Evolutionary conservation across 2,329 filamentous ascomycete species (phyloP).

Genomic region (Xylaria sp.): DNA sequence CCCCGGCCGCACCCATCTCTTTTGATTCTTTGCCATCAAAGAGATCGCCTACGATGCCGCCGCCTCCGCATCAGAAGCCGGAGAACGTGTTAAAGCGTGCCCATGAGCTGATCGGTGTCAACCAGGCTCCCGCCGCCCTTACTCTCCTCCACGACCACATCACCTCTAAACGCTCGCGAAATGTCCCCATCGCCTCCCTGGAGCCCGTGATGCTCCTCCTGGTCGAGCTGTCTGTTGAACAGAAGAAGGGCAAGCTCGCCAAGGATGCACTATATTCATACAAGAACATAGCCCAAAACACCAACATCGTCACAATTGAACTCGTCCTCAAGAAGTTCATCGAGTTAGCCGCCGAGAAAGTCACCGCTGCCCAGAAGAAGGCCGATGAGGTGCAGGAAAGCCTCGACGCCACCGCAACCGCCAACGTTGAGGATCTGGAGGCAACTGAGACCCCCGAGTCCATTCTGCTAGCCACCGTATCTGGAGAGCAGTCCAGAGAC

Average conservation of each 20-base stretch:
- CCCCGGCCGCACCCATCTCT: conserved; percentile 46
- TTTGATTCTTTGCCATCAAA: conserved; percentile 45
- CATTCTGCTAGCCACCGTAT: conserved; percentile 96
- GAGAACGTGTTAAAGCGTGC: conserved; percentile 99
- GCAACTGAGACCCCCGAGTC: conserved; percentile 98
- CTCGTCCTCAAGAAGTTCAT: conserved; percentile 98
- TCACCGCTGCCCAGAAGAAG: conserved; percentile 94
- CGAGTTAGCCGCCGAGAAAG: conserved; percentile 94
- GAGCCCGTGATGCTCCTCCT: conserved; percentile 99
- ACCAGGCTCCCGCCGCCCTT: conserved; percentile 90
- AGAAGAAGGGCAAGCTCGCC: conserved; percentile 97
- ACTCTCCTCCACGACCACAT: conserved; percentile 98
- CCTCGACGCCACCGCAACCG: conserved; percentile 78
- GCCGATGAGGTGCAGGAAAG: conserved; percentile 93
- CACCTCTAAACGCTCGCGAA: conserved; percentile 96
- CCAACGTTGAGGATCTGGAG: conserved; percentile 93
- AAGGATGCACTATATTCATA: conserved; percentile 99
- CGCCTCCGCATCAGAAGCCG: conserved; percentile 95
- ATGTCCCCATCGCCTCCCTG: conserved; percentile 93
- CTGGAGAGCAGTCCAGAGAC: conserved; percentile 96
- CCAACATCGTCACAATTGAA: conserved; percentile 98
- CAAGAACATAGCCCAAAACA: conserved; percentile 99
- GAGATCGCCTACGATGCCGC: conserved; percentile 72
- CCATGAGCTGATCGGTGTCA: conserved; percentile 97
- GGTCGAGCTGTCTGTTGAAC: conserved; percentile 95